phyloP scores from a whole-genome alignment of 1,284 basidiomycete species.

The Rhodotorula mucilaginosa region DNA sequence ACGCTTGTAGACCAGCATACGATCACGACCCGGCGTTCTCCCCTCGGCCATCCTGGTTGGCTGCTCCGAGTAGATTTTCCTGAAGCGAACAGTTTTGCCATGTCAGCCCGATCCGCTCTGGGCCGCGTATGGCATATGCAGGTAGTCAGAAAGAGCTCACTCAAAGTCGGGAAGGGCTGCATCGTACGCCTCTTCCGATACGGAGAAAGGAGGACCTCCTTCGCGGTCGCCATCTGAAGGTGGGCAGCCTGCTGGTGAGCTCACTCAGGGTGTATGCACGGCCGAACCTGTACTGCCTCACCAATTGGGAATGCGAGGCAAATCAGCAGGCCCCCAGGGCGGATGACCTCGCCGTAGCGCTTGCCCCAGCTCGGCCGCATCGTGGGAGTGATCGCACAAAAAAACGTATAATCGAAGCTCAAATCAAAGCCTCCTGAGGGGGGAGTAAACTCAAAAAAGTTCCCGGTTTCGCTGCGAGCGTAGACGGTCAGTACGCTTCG shows the following conservation, averaged over 20 bases:
- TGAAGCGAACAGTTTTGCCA: background rate
- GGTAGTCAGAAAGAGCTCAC: background rate
- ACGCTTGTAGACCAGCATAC: constrained; percentile 31
- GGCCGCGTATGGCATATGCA: background rate
- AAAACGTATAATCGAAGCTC: constrained; percentile 37
- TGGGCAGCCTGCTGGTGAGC: background rate
- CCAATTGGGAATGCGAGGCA: constrained; percentile 29
- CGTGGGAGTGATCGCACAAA: constrained; percentile 24
- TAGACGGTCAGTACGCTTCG: too few species aligned
- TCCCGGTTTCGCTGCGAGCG: constrained; percentile 19
- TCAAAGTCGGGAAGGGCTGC: constrained; percentile 34
- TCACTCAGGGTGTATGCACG: background rate
- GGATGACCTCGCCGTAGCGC: constrained; percentile 28
- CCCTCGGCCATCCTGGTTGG: constrained; percentile 23
- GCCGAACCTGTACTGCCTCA: background rate
- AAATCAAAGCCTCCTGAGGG: constrained; percentile 9
- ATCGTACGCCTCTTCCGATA: constrained; percentile 36
- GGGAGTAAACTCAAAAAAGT: constrained; percentile 38
- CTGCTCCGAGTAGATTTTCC: constrained; percentile 28
- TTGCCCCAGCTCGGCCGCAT: constrained; percentile 19
- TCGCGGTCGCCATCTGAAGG: constrained; percentile 34
- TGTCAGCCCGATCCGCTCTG: background rate
- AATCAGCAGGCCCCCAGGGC: constrained; percentile 27
- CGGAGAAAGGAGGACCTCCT: constrained; percentile 41
- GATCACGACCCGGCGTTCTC: constrained; percentile 24